Percentiles rank a stretch among this genome's conserved stretches.
Conservation (phyloP, 2,329 filamentous ascomycete genomes). For the Fusarium drepaniforme region DNA sequence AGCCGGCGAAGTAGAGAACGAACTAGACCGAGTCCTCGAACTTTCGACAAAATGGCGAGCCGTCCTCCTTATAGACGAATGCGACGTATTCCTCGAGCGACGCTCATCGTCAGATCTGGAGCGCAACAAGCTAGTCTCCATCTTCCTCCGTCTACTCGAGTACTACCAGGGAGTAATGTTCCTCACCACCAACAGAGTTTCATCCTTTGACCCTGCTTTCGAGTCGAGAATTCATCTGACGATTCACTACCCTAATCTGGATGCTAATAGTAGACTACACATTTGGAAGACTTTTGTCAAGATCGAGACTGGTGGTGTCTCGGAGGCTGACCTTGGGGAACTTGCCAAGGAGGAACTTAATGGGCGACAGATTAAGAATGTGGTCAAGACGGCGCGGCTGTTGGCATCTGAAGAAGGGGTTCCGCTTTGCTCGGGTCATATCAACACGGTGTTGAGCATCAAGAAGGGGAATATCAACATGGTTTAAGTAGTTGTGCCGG, state of each 20-base stretch:
- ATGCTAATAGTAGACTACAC: not conserved
- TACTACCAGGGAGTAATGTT: constrained; percentile 26
- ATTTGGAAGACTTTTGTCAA: constrained; percentile 16
- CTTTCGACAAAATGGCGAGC: constrained; percentile 23
- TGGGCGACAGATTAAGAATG: constrained; percentile 27
- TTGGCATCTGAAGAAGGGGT: constrained; percentile 1
- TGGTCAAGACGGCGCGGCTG: constrained; percentile 17
- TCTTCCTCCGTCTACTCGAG: constrained; percentile 16
- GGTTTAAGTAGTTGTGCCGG: not conserved
- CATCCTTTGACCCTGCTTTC: constrained; percentile 16
- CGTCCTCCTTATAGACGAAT: constrained; percentile 17
- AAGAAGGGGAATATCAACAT: constrained; percentile 9
- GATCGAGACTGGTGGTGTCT: not conserved
- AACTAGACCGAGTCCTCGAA: constrained; percentile 12
- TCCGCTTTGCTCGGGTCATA: not conserved
- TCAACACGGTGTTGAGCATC: constrained; percentile 4
- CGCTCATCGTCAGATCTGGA: constrained; percentile 4
- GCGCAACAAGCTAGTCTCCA: constrained; percentile 19
- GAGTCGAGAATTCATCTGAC: constrained; percentile 20
- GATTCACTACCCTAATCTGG: constrained; percentile 9
- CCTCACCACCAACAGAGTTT: constrained; percentile 11
- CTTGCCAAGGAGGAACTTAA: constrained; percentile 11
- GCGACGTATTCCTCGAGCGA: constrained; percentile 16
- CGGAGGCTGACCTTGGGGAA: not conserved
- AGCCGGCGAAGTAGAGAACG: constrained; percentile 5